Evolutionary conservation across 1,284 basidiomycete species (phyloP), one percentile per base, ranked within the genome.

Genomic region (Ustanciosporium gigantosporum): DNA sequence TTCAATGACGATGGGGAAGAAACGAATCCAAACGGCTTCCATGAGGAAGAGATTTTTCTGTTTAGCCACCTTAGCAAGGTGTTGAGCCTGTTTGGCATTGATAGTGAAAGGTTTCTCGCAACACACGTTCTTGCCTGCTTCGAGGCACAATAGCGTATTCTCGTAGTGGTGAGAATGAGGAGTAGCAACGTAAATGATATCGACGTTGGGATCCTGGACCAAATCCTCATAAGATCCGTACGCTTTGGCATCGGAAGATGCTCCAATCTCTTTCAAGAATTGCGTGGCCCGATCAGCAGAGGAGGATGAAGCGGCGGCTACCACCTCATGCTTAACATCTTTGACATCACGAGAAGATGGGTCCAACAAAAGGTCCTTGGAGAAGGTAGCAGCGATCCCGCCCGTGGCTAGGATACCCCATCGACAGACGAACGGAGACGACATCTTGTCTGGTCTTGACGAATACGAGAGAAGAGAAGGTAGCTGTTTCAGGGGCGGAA

Each of bases 141-240:
- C 83, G 53, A 93, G 84, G 7, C 88, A 88, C 40, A 85, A 86
- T 59, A 88, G 81, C 1, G 88, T 85, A 68, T 90, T 89, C 49
- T 82, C 81, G 75, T 90, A 90, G 81, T 95, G 91, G 55, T 83
- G 82, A 0, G 89, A 88, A 76, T 94, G 90, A 4, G 91, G 91
- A 1, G 91, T 92, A 19, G 89, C 88, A 84, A 73, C 20, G 50
- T 82, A 53, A 27, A 59, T 38, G 31, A 61, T 79, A 38, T 81
- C 66, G 60, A 83, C 53, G 32, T 88, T 85, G 57, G 82, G 80
- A 74, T 91, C 87, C 9, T 82, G 81, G 66, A 86, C 90, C 1
- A 94, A 84, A 45, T 87, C 86, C 41, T 85, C 83, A 72, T 95
- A 94, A 17, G 82, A 83, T 13, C 88, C 89, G 65, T 87, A 90